These are phyloP conservation scores for Thielaviopsis euricoi DNA, from an alignment of 2,329 filamentous ascomycete genomes.

Conservation along the genomic window DNA sequence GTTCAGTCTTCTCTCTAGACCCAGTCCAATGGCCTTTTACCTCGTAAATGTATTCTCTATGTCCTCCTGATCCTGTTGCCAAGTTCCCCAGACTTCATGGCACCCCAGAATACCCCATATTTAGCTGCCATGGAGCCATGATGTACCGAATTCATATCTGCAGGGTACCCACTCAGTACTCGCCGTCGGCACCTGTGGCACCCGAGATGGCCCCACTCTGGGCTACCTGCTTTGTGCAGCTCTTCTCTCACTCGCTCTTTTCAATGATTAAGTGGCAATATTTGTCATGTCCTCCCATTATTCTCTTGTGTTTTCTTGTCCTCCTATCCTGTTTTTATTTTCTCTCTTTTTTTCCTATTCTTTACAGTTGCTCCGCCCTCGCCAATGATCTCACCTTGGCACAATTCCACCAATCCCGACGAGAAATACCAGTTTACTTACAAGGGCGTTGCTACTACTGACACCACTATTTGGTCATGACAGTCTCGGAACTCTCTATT, in stretches of 20 bases:
- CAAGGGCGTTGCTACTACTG: background rate
- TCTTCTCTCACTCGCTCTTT: background rate
- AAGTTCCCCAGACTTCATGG: background rate
- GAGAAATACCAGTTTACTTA: no score
- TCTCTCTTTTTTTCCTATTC: background rate
- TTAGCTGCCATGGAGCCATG: background rate
- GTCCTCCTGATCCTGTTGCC: background rate
- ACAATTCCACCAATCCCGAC: background rate
- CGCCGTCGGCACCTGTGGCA: background rate
- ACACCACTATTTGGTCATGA: background rate
- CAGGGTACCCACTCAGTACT: background rate
- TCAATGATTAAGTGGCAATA: no score
- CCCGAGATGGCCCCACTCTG: background rate
- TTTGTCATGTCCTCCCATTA: no score
- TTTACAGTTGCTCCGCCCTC: background rate
- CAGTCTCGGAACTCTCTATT: background rate
- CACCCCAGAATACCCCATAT: background rate
- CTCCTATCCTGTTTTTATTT: background rate
- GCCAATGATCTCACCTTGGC: background rate
- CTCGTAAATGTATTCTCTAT: background rate
- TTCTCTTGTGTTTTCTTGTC: no score
- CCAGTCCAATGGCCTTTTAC: background rate
- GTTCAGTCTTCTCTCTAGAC: no score
- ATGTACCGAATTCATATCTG: background rate
- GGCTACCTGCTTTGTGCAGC: background rate